Conservation (phyloP, 768 basidiomycete genomes). For the Leccinum incarnatum region DNA sequence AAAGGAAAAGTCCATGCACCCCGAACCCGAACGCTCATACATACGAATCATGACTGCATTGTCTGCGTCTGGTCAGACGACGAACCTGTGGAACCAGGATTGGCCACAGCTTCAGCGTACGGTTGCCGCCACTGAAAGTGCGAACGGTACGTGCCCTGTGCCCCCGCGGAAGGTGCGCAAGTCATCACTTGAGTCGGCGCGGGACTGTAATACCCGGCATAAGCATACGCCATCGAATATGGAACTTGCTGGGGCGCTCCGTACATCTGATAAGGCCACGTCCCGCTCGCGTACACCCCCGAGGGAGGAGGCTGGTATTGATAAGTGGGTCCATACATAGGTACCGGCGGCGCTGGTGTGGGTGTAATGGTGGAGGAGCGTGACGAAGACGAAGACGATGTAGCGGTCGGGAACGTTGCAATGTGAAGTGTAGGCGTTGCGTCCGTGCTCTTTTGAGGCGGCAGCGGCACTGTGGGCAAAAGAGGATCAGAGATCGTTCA, state of each 20-base stretch:
- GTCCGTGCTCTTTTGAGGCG: slow-evolving; percentile 11
- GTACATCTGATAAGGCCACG: slow-evolving; percentile 35
- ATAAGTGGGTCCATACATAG: slow-evolving; percentile 23
- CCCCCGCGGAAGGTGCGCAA: slow-evolving; percentile 15
- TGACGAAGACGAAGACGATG: slow-evolving; percentile 16
- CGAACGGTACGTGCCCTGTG: slow-evolving; percentile 26
- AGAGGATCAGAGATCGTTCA: slow-evolving; percentile 7
- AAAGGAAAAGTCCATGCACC: background rate
- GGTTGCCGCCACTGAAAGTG: slow-evolving; percentile 37
- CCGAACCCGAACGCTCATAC: background rate
- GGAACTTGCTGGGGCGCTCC: slow-evolving; percentile 18
- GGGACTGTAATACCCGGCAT: slow-evolving; percentile 26
- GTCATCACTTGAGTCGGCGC: slow-evolving; percentile 4
- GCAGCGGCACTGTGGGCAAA: slow-evolving; percentile 18
- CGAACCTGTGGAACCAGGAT: slow-evolving; percentile 30
- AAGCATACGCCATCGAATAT: slow-evolving; percentile 21
- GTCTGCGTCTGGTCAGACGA: slow-evolving; percentile 17
- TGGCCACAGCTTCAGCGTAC: slow-evolving; percentile 37
- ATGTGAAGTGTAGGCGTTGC: slow-evolving; percentile 20
- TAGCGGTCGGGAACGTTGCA: slow-evolving; percentile 23
- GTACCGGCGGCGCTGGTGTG: slow-evolving; percentile 18
- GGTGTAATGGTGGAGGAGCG: slow-evolving; percentile 16
- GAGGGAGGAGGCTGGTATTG: slow-evolving; percentile 19
- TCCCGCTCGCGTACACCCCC: slow-evolving; percentile 18
- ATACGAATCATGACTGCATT: slow-evolving; percentile 10